These are phyloP conservation scores for Chlorencoelia australis DNA, from an alignment of 2,329 filamentous ascomycete genomes.

Conservation along the genomic window DNA sequence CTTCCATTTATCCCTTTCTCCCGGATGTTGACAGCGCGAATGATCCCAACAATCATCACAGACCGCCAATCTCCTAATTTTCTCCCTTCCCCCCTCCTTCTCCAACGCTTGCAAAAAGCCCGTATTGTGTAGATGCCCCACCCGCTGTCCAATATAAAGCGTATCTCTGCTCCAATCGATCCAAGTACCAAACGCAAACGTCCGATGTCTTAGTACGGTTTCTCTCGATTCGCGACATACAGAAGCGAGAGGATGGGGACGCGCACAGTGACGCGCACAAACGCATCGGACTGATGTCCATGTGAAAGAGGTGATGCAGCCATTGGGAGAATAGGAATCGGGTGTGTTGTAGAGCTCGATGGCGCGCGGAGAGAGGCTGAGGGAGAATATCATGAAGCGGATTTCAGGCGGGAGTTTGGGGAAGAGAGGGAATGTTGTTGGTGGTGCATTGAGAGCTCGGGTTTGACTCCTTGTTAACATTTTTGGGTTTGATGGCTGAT, in stretches of 20 bases:
- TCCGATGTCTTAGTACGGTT: neutral
- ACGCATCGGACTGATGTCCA: neutral
- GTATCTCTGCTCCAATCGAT: conserved; percentile 3
- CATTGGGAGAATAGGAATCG: neutral
- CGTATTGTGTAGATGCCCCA: conserved; percentile 5
- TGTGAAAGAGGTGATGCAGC: neutral
- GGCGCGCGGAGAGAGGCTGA: neutral
- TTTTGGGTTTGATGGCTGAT: neutral
- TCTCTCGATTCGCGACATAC: neutral
- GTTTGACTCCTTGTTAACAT: neutral
- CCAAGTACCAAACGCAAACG: neutral
- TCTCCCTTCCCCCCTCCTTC: neutral
- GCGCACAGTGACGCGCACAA: neutral
- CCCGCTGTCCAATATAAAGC: conserved; percentile 2
- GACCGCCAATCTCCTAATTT: neutral
- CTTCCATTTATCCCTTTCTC: no score
- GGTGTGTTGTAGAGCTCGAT: conserved; percentile 5
- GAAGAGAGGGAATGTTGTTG: neutral
- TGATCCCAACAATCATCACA: neutral
- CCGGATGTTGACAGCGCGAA: neutral
- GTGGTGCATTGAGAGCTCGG: no score
- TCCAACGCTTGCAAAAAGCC: conserved; percentile 5
- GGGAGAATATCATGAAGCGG: neutral
- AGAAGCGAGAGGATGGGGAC: neutral
- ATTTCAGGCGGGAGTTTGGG: neutral